A percentile compares a stretch with the other conserved stretches of the same genome.
Evolutionary conservation across 108 stramenopile species (phyloP).

Genomic region (Schizochytrium sp.): DNA sequence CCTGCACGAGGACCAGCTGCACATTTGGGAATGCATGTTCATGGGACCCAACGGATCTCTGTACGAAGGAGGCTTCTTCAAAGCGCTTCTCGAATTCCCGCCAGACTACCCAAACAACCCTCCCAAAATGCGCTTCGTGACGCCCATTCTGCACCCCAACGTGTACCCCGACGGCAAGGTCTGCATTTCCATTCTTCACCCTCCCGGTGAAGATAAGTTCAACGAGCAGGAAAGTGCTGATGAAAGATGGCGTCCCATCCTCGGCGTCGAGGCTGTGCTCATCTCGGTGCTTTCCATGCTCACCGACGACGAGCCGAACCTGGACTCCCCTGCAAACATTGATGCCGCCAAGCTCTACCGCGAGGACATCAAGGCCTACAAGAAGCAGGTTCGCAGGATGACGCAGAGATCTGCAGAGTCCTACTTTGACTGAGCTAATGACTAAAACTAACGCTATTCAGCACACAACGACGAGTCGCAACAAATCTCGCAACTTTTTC

Average conservation of each 20-base stretch:
- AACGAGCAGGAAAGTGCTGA: conserved; percentile 95
- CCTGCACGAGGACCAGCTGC: conserved; percentile 78
- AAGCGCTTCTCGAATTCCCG: conserved; percentile 91
- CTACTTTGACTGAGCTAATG: not conserved
- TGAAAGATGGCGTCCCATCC: conserved; percentile 98
- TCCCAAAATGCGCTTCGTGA: conserved; percentile 89
- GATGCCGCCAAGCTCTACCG: conserved; percentile 97
- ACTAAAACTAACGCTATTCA: not conserved
- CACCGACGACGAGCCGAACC: conserved; percentile 89
- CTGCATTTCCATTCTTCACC: conserved; percentile 99
- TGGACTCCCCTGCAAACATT: conserved; percentile 96
- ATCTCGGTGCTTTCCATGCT: conserved; percentile 91
- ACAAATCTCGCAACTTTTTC: not conserved
- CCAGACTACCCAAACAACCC: conserved; percentile 96
- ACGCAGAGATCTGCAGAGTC: conserved; percentile 56
- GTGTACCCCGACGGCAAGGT: conserved; percentile 83
- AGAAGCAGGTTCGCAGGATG: conserved; percentile 83
- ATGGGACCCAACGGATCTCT: conserved; percentile 81
- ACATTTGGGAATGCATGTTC: conserved; percentile 95
- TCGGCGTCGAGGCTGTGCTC: conserved; percentile 96
- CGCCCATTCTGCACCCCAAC: conserved; percentile 99
- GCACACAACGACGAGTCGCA: not conserved
- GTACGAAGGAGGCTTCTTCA: conserved; percentile 95
- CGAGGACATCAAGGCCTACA: conserved; percentile 89
- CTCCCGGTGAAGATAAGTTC: conserved; percentile 93